Conservation (phyloP, 139 green algal genomes). For the Chlorella sp. region DNA sequence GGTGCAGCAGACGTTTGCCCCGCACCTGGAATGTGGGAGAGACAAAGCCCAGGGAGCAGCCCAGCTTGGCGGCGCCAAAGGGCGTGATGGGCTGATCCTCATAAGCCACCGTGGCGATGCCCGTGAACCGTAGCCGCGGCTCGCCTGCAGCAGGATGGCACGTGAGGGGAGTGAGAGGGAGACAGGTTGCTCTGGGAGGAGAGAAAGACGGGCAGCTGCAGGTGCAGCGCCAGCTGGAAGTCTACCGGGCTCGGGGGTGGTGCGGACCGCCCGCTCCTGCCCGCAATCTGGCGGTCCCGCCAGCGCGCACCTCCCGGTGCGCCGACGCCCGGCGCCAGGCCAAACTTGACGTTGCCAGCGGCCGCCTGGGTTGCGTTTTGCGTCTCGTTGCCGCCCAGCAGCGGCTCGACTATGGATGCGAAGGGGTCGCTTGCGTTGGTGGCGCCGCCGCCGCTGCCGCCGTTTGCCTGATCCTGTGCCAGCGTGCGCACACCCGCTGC, state of each 20-base stretch:
- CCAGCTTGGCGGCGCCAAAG: slow-evolving; percentile 19
- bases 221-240: background rate
- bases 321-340: slow-evolving; percentile 3
- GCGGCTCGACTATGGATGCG: background rate
- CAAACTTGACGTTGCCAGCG: background rate
- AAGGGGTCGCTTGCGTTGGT: background rate
- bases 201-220: too few species aligned
- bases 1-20: too few species aligned
- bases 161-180: background rate
- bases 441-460: background rate
- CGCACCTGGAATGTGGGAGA: slow-evolving; percentile 1
- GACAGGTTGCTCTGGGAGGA: too few species aligned
- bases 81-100: background rate
- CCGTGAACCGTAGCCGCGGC: slow-evolving; percentile 24
- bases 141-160: background rate
- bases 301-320: background rate
- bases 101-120: slow-evolving; percentile 36
- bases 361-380: too few species aligned
- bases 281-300: too few species aligned
- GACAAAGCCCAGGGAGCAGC: slow-evolving; percentile 40
- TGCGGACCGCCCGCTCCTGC: too few species aligned
- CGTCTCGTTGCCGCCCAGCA: too few species aligned
- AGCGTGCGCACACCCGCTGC: too few species aligned
- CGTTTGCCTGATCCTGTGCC: background rate
- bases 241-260: too few species aligned